Evolutionary conservation across 768 basidiomycete species (phyloP).

Genomic region (Lenzites betulinus): DNA sequence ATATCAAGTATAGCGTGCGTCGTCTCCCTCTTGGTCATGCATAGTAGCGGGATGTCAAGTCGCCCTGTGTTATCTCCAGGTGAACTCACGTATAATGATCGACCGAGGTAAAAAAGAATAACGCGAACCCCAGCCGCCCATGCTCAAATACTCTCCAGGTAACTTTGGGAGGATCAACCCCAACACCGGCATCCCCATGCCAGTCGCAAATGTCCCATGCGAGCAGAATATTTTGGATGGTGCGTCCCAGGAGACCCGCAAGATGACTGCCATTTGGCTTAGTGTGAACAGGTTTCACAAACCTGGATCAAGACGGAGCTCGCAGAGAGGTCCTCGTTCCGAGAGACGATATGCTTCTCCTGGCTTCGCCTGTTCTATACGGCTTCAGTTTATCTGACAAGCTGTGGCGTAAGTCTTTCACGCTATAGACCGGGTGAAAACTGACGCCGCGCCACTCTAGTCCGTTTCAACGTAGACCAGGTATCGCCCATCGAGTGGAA

Average conservation of each 20-base stretch:
- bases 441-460: constrained; percentile 30
- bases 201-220: not conserved
- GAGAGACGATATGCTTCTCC: constrained; percentile 51
- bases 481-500: constrained; percentile 47
- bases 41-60: not conserved
- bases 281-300: not conserved
- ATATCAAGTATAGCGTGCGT: constrained; percentile 49
- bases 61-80: constrained; percentile 33
- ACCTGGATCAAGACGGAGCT: not conserved
- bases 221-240: not conserved
- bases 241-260: too few species aligned
- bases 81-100: constrained; percentile 61
- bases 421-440: not conserved
- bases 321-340: not conserved
- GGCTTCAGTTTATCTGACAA: constrained; percentile 65
- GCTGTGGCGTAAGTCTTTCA: constrained; percentile 50
- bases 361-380: constrained; percentile 56
- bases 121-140: too few species aligned
- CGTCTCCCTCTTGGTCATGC: not conserved
- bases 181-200: constrained; percentile 14
- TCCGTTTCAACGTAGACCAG: constrained; percentile 60
- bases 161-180: constrained; percentile 55
- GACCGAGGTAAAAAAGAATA: constrained; percentile 53
- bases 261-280: too few species aligned
- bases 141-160: too few species aligned